phyloP scores from a whole-genome alignment of 371 early-diverging fungal species.

The Conidiobolus incongruus region DNA sequence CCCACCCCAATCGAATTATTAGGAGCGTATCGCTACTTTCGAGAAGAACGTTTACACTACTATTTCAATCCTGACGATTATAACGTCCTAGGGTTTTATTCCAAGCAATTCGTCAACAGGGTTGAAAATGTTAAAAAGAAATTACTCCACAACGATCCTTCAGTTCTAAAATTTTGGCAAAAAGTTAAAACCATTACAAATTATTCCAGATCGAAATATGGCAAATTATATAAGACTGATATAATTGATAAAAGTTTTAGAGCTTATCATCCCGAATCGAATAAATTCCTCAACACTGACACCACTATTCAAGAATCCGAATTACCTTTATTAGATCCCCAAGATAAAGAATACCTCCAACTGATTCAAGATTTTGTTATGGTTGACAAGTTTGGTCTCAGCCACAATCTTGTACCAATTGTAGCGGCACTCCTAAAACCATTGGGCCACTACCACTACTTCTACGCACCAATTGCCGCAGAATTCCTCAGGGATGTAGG shows the following conservation, averaged over 20 bases:
- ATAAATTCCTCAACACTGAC: background rate
- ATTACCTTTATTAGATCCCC: background rate
- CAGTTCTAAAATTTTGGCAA: background rate
- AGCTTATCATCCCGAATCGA: background rate
- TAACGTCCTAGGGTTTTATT: too few species aligned
- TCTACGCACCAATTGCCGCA: background rate
- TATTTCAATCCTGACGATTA: background rate
- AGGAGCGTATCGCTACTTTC: background rate
- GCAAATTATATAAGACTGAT: background rate
- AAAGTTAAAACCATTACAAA: background rate
- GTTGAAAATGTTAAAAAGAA: background rate
- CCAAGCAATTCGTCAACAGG: background rate
- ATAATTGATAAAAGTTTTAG: too few species aligned
- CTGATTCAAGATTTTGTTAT: background rate
- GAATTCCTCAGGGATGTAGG: conserved; percentile 3
- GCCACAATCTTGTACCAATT: background rate
- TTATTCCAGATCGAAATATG: background rate
- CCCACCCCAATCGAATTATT: background rate
- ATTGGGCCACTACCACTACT: conserved; percentile 1
- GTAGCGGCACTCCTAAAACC: conserved; percentile 1
- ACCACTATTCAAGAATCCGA: background rate
- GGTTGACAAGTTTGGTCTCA: background rate
- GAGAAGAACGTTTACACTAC: background rate
- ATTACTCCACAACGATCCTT: background rate
- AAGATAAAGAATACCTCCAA: background rate